Evolutionary conservation across 208 protist species (phyloP).

Genomic region (Angomonas ambiguus): DNA sequence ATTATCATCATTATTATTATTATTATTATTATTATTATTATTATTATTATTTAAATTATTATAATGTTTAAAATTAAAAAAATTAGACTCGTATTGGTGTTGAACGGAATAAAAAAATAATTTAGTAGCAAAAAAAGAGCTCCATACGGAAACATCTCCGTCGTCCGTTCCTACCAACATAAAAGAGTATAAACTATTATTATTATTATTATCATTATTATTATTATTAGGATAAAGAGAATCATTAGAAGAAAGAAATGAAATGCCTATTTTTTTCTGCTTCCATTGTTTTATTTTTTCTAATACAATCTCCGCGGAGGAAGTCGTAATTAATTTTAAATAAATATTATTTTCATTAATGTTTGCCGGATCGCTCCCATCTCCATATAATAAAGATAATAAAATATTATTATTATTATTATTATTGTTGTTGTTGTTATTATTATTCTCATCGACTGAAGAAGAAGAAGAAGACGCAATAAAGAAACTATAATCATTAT

Average conservation of each 20-base stretch:
- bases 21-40: too few species aligned
- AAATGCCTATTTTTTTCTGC: background rate
- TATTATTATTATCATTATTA: slow-evolving; percentile 1
- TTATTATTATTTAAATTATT: too few species aligned
- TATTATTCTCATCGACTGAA: too few species aligned
- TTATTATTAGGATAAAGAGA: too few species aligned
- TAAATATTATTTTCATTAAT: background rate
- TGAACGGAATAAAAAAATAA: background rate
- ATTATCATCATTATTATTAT: too few species aligned
- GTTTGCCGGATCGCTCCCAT: too few species aligned
- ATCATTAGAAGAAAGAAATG: background rate
- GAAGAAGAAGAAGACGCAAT: too few species aligned
- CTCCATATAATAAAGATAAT: too few species aligned
- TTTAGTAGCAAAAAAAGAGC: background rate
- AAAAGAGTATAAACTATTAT: slow-evolving; percentile 1
- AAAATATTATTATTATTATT: too few species aligned
- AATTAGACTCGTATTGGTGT: background rate
- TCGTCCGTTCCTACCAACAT: background rate
- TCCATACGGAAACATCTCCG: background rate
- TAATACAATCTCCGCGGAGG: background rate
- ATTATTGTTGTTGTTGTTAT: too few species aligned
- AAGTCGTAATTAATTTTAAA: slow-evolving; percentile 3
- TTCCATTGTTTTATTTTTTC: background rate
- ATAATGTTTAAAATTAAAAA: slow-evolving; percentile 1
- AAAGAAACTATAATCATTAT: too few species aligned